Conservation (phyloP, 1,139 yeast genomes). For the Yamadazyma sp. region DNA sequence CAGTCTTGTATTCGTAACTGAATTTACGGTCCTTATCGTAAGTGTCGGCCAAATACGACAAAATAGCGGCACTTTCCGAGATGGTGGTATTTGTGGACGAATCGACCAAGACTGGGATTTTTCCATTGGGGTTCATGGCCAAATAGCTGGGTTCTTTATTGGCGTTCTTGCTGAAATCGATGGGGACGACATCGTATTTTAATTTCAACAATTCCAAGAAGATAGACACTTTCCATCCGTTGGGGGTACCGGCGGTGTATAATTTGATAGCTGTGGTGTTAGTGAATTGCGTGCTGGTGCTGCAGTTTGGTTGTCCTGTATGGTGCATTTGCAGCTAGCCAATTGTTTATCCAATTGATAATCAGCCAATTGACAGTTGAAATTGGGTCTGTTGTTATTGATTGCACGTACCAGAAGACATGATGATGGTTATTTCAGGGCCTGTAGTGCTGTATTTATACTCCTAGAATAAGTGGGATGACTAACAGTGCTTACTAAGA, state of each 20-base stretch:
- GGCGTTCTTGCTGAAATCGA: conserved; percentile 36
- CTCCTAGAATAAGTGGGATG: too few relatives aligned
- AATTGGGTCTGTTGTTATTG: too few relatives aligned
- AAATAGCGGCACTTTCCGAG: conserved; percentile 60
- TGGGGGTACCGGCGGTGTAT: conserved; percentile 54
- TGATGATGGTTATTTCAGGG: too few relatives aligned
- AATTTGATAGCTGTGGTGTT: conserved; percentile 10
- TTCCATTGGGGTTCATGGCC: conserved; percentile 58
- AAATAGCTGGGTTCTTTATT: conserved; percentile 56
- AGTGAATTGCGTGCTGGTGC: too few relatives aligned
- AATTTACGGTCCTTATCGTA: conserved; percentile 54
- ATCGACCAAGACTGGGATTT: conserved; percentile 60
- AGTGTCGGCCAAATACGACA: conserved; percentile 55
- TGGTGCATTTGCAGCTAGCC: too few relatives aligned
- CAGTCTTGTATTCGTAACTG: conserved; percentile 45
- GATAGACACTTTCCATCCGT: conserved; percentile 53
- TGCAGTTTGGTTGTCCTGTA: too few relatives aligned
- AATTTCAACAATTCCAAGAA: conserved; percentile 48
- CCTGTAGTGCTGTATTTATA: too few relatives aligned
- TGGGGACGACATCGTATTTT: conserved; percentile 43
- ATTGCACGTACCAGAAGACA: too few relatives aligned
- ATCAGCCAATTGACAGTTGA: too few relatives aligned
- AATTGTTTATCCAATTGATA: too few relatives aligned
- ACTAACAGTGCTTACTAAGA: too few relatives aligned
- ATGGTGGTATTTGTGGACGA: conserved; percentile 43